phyloP scores from a whole-genome alignment of 768 basidiomycete species.

The Pholiota molesta region DNA sequence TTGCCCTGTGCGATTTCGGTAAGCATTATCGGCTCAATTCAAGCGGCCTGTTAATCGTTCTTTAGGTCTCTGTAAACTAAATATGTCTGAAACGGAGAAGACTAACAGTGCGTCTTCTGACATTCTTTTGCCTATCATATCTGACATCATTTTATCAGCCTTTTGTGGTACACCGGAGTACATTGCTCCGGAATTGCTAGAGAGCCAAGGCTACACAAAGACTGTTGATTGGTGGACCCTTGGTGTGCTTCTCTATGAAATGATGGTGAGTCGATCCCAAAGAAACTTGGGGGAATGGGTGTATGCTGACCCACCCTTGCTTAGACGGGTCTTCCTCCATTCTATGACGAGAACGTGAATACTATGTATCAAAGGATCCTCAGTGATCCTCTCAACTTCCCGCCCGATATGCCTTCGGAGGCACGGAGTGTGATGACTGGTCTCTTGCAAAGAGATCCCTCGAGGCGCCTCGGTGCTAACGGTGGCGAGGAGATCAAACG shows the following conservation, averaged over 20 bases:
- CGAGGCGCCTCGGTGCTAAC: constrained; percentile 84
- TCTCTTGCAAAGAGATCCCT: constrained; percentile 87
- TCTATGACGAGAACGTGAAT: constrained; percentile 99
- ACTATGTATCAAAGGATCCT: constrained; percentile 97
- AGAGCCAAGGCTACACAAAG: constrained; percentile 96
- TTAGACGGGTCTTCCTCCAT: constrained; percentile 94
- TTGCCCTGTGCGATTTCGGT: constrained; percentile 97
- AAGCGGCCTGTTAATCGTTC: not conserved
- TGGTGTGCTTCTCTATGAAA: constrained; percentile 95
- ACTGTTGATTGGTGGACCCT: constrained; percentile 99
- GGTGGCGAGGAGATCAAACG: constrained; percentile 96
- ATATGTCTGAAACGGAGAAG: constrained; percentile 97
- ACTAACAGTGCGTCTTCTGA: constrained; percentile 78
- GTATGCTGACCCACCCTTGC: constrained; percentile 1
- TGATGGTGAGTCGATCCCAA: constrained; percentile 64
- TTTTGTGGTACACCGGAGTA: constrained; percentile 99
- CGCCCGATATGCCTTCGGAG: constrained; percentile 84
- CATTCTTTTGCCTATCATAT: constrained; percentile 1
- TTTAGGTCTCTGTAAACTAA: constrained; percentile 84
- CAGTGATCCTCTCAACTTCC: constrained; percentile 90
- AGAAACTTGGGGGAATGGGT: not conserved
- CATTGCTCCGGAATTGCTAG: constrained; percentile 95
- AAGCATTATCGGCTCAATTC: constrained; percentile 8
- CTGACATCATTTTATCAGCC: constrained; percentile 43
- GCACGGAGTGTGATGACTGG: constrained; percentile 89